Base-by-base conservation (phyloP, 768 basidiomycete species). In the Dacryopinax primogenitus region DNA sequence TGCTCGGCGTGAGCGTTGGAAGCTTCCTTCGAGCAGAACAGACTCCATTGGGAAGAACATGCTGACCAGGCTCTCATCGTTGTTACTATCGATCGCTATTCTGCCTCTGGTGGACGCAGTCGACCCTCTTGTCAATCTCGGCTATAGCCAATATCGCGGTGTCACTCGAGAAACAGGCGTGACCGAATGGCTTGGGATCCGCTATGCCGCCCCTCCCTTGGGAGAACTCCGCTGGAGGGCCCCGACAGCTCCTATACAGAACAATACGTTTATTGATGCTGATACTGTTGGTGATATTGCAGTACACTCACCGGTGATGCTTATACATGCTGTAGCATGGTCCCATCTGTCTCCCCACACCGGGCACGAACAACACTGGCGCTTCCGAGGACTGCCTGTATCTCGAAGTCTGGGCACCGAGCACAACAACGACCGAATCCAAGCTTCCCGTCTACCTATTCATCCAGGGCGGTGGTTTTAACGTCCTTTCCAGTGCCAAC, bases 381-480 rank as follows among this genome's bases (percentile, higher is more conserved):
- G 30, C 51, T 9, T 58, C 51, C 3, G 68, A 67, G 47, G 68
- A 68, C 23, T 68, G 68, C 39, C 62, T 68, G 4, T 67, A 65
- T 34, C 30, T 68, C 18, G 65, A 68, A 33, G 47, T 68, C 16
- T 68, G 64, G 39, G 68, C 68, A 9, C 68, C 68, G 4, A 67
- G 65, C 13, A 18, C 62, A 34, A 64, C 66, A 1, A 65, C 66
- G 21, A 45, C 64, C 15, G 4, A 28, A 13, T 64, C 66, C 3
- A 67, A 65, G 35, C 64, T 68, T n/a, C 67, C 68, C 13, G 68
- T 68, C 15, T 68, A 64, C 44, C 62, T 68, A 35, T 68, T 63
- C 58, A 67, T 68, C 23, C 68, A 67, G 65, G 68, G 68, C 1
- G 68, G 68, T 3, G 68, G 66, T 15, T 67, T 65, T 34, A 58